These are phyloP conservation scores for Houttuynia cordata DNA, from an alignment of 164 flowering plant genomes.

Conservation along the genomic window DNA sequence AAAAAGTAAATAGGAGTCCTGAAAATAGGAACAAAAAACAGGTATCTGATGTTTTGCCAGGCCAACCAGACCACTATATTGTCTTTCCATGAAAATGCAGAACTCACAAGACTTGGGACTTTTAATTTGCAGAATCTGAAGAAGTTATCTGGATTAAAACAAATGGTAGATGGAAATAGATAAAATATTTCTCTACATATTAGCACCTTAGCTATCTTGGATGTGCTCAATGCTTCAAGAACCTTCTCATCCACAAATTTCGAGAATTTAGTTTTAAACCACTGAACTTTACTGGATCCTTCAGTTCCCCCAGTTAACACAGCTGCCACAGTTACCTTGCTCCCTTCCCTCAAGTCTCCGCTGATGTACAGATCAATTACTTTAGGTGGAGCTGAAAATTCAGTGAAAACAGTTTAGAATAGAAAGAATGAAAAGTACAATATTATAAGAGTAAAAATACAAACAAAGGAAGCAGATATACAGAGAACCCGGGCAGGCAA, in stretches of 20 bases:
- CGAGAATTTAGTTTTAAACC: conserved; percentile 72
- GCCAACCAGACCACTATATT: too few relatives aligned
- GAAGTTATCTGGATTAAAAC: neutral
- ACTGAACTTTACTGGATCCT: conserved; percentile 94
- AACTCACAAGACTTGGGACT: too few relatives aligned
- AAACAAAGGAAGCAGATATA: neutral
- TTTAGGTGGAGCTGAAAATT: conserved; percentile 77
- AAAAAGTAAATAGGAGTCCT: too few relatives aligned
- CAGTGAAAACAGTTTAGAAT: neutral
- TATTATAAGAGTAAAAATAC: neutral
- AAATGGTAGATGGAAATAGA: neutral
- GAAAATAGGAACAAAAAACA: too few relatives aligned
- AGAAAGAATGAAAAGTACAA: neutral
- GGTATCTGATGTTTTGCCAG: too few relatives aligned
- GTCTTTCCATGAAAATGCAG: too few relatives aligned
- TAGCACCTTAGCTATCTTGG: conserved; percentile 82
- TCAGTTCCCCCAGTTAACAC: conserved; percentile 90
- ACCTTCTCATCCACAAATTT: conserved; percentile 45
- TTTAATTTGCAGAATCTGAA: neutral
- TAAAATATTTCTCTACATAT: neutral
- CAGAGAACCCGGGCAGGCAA: neutral
- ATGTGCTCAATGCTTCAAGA: conserved; percentile 70
- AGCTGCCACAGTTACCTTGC: conserved; percentile 73
- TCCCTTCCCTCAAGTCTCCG: conserved; percentile 84
- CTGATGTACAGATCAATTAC: conserved; percentile 63